Base-by-base conservation (phyloP, 805 yeast species). In the Candida fluviatilis region DNA sequence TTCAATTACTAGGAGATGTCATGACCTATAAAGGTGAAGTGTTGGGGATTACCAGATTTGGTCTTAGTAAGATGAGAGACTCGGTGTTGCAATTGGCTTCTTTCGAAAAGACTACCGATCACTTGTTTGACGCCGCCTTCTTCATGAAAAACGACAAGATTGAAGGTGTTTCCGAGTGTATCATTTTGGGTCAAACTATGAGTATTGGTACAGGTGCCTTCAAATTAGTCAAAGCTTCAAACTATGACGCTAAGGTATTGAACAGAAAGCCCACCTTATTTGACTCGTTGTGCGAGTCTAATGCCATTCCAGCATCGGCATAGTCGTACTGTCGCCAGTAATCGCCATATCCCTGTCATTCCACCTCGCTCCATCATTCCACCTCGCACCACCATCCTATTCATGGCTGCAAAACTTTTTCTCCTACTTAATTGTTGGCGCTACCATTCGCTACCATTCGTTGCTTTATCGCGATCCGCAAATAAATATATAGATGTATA, bases 21-120 rank as follows among this genome's bases (percentile, higher is more conserved):
- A 93, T 93, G 99, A 88, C 98, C 0, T 93, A 87, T 62, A 93
- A 93, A 66, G 99, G 99, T 43, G 99, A 93, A 60, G 95, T 93
- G 10, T 74, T 95, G 50, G 99, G 99, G 63, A 93, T 93, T 58
- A 93, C 99, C 2, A 78, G 99, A 67, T 93, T 93, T 55, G 99
- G 99, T 50, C 73, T 93, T 50, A 91, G 96, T 53, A 93, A 95
- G 62, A 93, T 93, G 98, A 82, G 99, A 68, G 99, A 93, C 63
- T 86, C 96, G 19, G 99, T 93, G 18, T 71, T 93, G 57, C 99
- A 93, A 62, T 72, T 93, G 57, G 99, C 99, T 0, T 86, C 96
- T 12, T 93, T 93, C 59, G 99, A 93, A 60, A 93, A 93, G 69
- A 93, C 99, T 4, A 91, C 99, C 0, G 99, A 93, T 60, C 99